Base-by-base conservation (phyloP, 2,329 filamentous ascomycete genomes). In the Didymella pinodella region DNA sequence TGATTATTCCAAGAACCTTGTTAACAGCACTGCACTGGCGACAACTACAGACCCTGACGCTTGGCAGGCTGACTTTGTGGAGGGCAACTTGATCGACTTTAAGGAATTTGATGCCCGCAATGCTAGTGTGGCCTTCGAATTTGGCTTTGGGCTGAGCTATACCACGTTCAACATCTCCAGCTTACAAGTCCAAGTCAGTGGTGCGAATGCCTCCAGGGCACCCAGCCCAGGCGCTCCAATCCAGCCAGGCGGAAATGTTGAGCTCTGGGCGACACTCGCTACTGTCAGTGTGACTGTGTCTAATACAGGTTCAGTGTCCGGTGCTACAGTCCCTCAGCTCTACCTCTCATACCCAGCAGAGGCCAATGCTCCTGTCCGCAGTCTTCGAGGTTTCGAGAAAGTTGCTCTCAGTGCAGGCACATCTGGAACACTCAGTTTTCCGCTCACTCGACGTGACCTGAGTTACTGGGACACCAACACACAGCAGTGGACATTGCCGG, bases 1-100 rank as follows among this genome's bases (percentile, higher is more conserved):
- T 20, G 91, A 96, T 71, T 93, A 95, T 62, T 54, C 54, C 3
- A 72, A 54, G 20, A 69, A 71, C 18, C 70, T 79, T 28, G 70
- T 74, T 31, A 79, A 79, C 61, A 77, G 71, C 36, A 73, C 72
- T 6, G 72, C 59, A 5, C 65, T 78, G 0, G 46, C 62, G 18
- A 65, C 67, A 4, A 74, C 73, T 0, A 74, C 64, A 1, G 71
- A 80, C 56, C 68, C 77, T 0, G 66, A 74, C 51, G 76, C 75
- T 0, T 81, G 78, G 79, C 80, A 83, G 58, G 77, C 77, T 20
- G 78, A 85, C 54, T 86, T 84, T 65, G 76, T 72, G 7, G 84
- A 86, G 63, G 80, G 83, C 0, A 72, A 83, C 0, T 75, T 83
- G 31, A 84, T 85, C 53, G 84, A 86, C 64, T 86, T 86, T 65